Evolutionary conservation across 352 stramenopile species (phyloP), one percentile per base, ranked within the genome.

Genomic region (Phytophthora constricta): DNA sequence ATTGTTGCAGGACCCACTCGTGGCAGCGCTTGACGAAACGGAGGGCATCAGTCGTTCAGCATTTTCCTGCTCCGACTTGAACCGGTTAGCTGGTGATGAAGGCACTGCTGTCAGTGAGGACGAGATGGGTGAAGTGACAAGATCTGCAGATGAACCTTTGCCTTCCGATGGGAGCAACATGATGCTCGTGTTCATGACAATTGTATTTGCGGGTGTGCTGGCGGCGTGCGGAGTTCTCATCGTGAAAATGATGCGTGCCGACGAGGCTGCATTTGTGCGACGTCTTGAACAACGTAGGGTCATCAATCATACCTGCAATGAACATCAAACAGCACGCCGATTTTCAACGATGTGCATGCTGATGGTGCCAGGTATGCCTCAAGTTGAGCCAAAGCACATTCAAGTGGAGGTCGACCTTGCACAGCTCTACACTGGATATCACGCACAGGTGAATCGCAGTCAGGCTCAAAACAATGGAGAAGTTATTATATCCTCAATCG

Each of bases 371-470:
- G 58, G 28, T 10, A 53, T 58, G 59, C 69, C 70, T 13, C 74
- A 82, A 66, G 70, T 77, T 16, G 63, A 74, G 49, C 33, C 68
- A n/a, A 77, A 63, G 47, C 70, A 82, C 45, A 14, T 79, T 11
- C 53, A 72, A 13, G 47, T 79, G 5, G 57, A 74, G 46, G 70
- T 84, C 26, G 58, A 67, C 3, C 56, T 84, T 11, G 70, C 54
- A n/a, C 76, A 82, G 42, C 63, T 82, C 34, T 82, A 82, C 59
- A 70, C 25, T 10, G 70, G 76, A 19, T 55, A 80, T 52, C 5
- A 50, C 5, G 45, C 52, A 4, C 41, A 53, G 41, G 54, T 62
- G n/a, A 10, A 20, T 19, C 28, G 46, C 17, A 57, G 17, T 31
- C 11, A 19, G n/a, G n/a, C n/a, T 22, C 9, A 14, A 45, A 5